Base-by-base conservation (phyloP, 2,329 filamentous ascomycete genomes). In the Ceratocystiopsis sp. region DNA sequence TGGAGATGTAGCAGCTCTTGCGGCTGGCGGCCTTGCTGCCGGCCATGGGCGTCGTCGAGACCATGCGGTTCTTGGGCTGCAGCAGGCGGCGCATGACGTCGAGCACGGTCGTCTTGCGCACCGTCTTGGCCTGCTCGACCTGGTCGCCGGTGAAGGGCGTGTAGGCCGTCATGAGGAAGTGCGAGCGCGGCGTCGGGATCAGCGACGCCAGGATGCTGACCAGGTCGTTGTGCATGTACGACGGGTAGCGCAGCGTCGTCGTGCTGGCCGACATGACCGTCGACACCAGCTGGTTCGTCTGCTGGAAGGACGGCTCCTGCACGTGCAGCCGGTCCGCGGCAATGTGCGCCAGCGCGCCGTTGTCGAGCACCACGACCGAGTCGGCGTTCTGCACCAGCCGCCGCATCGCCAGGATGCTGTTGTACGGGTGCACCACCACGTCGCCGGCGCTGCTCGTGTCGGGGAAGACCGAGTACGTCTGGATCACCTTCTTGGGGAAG, bases 141-240 rank as follows among this genome's bases (percentile, higher is more conserved):
- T 91, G 91, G 58, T 95, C 85, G 47, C 86, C 84, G 0, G 91
- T 96, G 57, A 98, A 98, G 7, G 91, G 91, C 0, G 91, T 98
- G 66, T 98, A 98, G 37, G 89, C 85, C 6, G 91, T 98, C 78
- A 95, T 93, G 46, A 98, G 71, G 73, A 98, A 98, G 65, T 98
- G 93, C 58, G 87, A 94, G 53, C 91, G 80, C 11, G 91, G 93
- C 0, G 89, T 98, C 2, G 91, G 91, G 48, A 98, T 96, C 37
- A 98, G 72, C 17, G 86, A 93, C 19, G 93, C 91, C 45, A 98
- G 73, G 54, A 98, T 96, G 61, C 89, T 91, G 56, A 94, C 87
- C 15, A 98, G 79, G 58, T 98, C 91, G 61, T 98, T 98, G 68
- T 98, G 91, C 91, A 98, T 98, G 64, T 98, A 98, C 35, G 91